A percentile compares a stretch with the other conserved stretches of the same genome.
Evolutionary conservation across 306 rosid genomes (phyloP).

Genomic region (Cicer yamashitae): DNA sequence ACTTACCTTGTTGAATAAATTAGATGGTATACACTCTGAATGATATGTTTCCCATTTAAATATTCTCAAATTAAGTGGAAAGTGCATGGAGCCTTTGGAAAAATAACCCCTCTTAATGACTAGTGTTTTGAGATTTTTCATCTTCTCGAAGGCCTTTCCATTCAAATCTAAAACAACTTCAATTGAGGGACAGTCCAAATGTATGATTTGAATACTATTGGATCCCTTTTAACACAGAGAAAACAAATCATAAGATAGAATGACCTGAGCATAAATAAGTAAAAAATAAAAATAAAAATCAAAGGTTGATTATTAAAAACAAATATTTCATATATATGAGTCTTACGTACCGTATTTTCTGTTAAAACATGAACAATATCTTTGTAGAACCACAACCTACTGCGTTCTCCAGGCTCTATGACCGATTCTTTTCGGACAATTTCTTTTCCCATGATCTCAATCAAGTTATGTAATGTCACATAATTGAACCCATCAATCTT

Average conservation of each 20-base stretch:
- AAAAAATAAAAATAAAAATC: background rate
- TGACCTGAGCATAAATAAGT: background rate
- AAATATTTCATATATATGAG: background rate
- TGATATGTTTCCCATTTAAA: background rate
- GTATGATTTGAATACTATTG: background rate
- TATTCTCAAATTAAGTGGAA: slow-evolving; percentile 21
- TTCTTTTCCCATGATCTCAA: background rate
- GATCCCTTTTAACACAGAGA: background rate
- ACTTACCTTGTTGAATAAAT: background rate
- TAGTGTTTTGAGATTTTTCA: background rate
- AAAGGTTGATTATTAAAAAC: background rate
- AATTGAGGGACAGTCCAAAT: background rate
- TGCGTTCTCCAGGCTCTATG: background rate
- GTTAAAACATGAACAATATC: slow-evolving; percentile 1
- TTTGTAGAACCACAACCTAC: slow-evolving; percentile 11
- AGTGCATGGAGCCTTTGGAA: background rate
- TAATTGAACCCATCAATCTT: accelerated
- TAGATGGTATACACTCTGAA: background rate
- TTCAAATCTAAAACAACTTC: background rate
- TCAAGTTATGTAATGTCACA: slow-evolving; percentile 1
- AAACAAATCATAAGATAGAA: background rate
- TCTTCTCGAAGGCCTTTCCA: background rate
- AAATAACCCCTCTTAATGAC: background rate
- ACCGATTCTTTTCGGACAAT: slow-evolving; percentile 25
- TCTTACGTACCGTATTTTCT: background rate